Base-by-base conservation (phyloP, 1,284 basidiomycete genomes). In the Pseudozyma sp. region DNA sequence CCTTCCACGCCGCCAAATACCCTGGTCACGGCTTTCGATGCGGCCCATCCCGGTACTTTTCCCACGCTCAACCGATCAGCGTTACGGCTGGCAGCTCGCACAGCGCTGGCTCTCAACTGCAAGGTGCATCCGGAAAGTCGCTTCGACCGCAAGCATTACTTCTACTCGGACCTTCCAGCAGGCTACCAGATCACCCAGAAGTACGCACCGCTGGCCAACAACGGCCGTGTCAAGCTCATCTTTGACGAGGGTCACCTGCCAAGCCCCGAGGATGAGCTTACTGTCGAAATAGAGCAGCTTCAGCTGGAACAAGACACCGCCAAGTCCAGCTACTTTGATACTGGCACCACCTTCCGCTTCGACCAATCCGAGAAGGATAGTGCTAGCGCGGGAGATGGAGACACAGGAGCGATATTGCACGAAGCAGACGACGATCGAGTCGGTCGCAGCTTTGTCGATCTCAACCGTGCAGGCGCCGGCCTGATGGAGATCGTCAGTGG, bases 101-200 rank as follows among this genome's bases (percentile, higher is more conserved):
- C 94, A 0, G 92, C 94, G 0, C 80, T 96, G 1, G 94, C 95
- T 1, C 87, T 99, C 34, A 86, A 90, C 37, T 90, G 92, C 46
- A 75, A 88, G 0, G 88, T 98, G 9, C 81, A 80, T 33, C 57
- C 46, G 2, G 33, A 55, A 7, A 73, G 80, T 48, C 44, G 1
- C 6, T 84, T 82, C 39, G 96, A 99, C 85, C 88, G 96, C 76
- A 99, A 99, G 84, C 96, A 99, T 84, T 99, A 99, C 84, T 98
- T 98, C 85, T 99, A 99, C 83, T 89, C 93, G 1, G 96, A 99
- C 85, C 88, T 97, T 34, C 94, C 97, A 0, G 88, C 91, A 4
- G 96, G 95, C 0, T 99, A 95, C 85, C 97, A 99, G 86, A 96
- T 98, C 71, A 98, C 96, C 0, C 96, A 98, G 82, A 92, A 94